Evolutionary conservation across 306 rosid genomes (phyloP).

Genomic region (Hylodesmum podocarpum): DNA sequence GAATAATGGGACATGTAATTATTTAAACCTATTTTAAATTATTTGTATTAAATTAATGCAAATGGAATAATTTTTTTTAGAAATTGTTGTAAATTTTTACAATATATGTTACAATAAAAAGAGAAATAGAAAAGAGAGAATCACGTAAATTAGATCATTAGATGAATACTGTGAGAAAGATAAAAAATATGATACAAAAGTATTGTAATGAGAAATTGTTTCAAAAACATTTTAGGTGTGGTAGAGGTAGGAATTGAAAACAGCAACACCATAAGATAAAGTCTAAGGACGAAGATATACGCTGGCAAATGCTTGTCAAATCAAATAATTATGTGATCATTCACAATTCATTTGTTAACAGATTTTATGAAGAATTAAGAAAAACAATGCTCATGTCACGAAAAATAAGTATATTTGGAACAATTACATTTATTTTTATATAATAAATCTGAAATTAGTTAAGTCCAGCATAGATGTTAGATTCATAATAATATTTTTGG

Average conservation of each 20-base stretch:
- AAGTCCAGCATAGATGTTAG: no score
- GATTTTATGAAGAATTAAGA: no score
- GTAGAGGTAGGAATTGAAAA: background rate
- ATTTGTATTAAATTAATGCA: background rate
- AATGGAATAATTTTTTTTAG: background rate
- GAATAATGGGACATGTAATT: no score
- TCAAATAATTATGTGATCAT: no score
- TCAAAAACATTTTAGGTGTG: background rate
- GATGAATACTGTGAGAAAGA: background rate
- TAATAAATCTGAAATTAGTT: no score
- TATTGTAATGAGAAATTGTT: background rate
- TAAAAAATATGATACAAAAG: background rate
- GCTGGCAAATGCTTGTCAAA: background rate
- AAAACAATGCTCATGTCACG: no score
- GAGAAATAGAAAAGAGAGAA: background rate
- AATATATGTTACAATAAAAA: background rate
- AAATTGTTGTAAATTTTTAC: background rate
- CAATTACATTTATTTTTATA: no score
- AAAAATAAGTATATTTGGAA: no score
- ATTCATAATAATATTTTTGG: no score
- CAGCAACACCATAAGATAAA: background rate
- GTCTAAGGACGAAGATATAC: background rate
- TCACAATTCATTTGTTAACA: no score
- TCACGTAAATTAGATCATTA: background rate
- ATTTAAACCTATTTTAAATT: background rate